phyloP scores from a whole-genome alignment of 2,329 filamentous ascomycete species.

The Colletotrichum sp. region DNA sequence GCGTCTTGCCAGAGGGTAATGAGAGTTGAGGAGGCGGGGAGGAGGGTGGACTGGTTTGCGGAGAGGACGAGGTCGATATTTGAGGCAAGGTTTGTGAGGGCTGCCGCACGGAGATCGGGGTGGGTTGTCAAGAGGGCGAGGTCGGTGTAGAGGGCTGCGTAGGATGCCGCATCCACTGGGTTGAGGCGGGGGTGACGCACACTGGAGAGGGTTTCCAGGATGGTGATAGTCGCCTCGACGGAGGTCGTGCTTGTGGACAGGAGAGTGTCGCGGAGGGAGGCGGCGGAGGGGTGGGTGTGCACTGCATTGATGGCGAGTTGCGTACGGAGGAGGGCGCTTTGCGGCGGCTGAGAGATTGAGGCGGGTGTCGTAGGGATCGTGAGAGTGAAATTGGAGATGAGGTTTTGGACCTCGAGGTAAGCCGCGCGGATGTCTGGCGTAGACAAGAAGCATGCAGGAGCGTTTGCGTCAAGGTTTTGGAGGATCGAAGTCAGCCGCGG shows the following conservation, averaged over 20 bases:
- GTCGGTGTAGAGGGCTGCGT: conserved; percentile 46
- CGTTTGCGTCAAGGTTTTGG: not conserved
- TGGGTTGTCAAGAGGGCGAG: conserved; percentile 41
- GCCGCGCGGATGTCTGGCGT: conserved; percentile 49
- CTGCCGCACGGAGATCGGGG: conserved; percentile 50
- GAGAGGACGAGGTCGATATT: conserved; percentile 46
- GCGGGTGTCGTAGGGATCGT: not conserved
- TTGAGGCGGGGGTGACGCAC: conserved; percentile 29
- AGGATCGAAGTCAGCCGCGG: conserved; percentile 34
- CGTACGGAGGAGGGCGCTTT: conserved; percentile 42
- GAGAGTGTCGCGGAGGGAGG: conserved; percentile 8
- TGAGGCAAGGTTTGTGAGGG: conserved; percentile 51
- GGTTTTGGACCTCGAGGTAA: conserved; percentile 52
- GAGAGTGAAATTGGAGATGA: conserved; percentile 36
- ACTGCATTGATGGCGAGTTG: conserved; percentile 42
- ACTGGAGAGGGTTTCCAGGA: conserved; percentile 41
- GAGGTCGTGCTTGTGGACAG: conserved; percentile 20
- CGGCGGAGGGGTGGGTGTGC: not conserved
- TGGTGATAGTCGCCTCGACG: conserved; percentile 40
- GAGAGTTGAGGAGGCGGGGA: conserved; percentile 40
- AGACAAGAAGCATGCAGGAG: conserved; percentile 4
- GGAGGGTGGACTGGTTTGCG: conserved; percentile 21
- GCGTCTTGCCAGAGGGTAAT: conserved; percentile 45
- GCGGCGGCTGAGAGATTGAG: not conserved
- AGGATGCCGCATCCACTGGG: conserved; percentile 28